Evolutionary conservation across 345 rosid species (phyloP).

Genomic region (Acer negundo): DNA sequence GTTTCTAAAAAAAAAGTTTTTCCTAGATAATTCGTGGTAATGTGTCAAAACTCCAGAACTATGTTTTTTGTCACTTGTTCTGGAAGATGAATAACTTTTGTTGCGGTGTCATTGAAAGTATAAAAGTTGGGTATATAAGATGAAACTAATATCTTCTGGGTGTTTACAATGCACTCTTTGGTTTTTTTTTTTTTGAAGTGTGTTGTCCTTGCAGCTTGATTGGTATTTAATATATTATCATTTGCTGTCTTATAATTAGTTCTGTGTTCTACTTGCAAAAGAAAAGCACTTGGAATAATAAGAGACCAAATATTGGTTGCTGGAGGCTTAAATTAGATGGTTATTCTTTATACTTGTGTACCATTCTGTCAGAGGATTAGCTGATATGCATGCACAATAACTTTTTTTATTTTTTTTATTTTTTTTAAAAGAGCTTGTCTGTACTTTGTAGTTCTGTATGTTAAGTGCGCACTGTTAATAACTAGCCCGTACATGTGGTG

Average conservation of each 20-base stretch:
- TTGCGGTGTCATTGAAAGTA: neutral
- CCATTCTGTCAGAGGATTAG: neutral
- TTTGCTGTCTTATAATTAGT: neutral
- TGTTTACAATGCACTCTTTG: neutral
- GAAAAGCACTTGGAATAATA: constrained; percentile 7
- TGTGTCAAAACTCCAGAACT: neutral
- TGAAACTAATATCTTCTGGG: neutral
- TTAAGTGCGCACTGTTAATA: neutral
- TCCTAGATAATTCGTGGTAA: neutral
- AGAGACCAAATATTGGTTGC: neutral
- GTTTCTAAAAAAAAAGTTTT: neutral
- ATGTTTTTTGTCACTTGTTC: neutral
- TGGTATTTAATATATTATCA: neutral
- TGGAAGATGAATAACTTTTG: neutral
- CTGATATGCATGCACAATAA: neutral
- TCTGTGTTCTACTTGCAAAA: neutral
- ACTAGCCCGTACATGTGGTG: constrained; percentile 15
- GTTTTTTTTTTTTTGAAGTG: neutral
- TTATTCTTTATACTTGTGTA: neutral
- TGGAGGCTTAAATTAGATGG: neutral
- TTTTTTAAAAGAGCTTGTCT: neutral
- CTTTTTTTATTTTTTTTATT: too few species aligned
- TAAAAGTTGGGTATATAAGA: neutral
- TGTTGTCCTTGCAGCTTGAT: neutral
- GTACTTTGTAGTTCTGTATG: neutral